Evolutionary conservation across 768 basidiomycete species (phyloP), one percentile per base, ranked within the genome.

Genomic region (Lentinula raphanica): DNA sequence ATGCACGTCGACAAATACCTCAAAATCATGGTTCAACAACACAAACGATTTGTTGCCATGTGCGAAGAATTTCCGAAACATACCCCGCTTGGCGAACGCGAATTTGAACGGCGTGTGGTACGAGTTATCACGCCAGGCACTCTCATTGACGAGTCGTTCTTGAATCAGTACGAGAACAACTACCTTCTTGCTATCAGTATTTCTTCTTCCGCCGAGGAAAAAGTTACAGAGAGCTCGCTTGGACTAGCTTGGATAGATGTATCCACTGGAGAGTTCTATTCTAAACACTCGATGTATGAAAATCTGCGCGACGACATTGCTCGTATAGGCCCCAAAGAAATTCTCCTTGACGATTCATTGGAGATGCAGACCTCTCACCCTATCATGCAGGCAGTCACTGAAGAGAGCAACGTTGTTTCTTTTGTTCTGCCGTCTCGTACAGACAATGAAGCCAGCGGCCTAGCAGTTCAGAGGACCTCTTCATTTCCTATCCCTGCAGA

Each of bases 221-320:
- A 40, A 12, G 23, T 19, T 21, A 58, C 35, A 39, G 48, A 56
- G 39, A 15, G 29, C 32, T 49, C 58, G 6, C 59, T 84, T n/a
- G 92, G 92, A 1, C 74, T 98, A 39, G 94, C 94, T 5, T 98
- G 94, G 88, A 93, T 92, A 25, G 95, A 98, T 67, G 83, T 97
- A 17, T 94, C 95, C 13, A 97, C 94, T 0, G 92, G 93, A 59
- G 94, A 96, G 66, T 92, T 96, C 69, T 94, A 90, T 69, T 87
- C 90, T 11, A 90, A 90, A 62, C 68, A 71, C 5, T 78, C 82
- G 11, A 70, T 75, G 2, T 49, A 78, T 15, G 82, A 83, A 23
- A 74, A 68, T 39, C 71, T 98, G 29, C 82, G 84, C 55, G 93
- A 97, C 65, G 90, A 96, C 60, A 74, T 98, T 25, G 85, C 85